Evolutionary conservation across 306 rosid species (phyloP).

Genomic region (Cercis canadensis): DNA sequence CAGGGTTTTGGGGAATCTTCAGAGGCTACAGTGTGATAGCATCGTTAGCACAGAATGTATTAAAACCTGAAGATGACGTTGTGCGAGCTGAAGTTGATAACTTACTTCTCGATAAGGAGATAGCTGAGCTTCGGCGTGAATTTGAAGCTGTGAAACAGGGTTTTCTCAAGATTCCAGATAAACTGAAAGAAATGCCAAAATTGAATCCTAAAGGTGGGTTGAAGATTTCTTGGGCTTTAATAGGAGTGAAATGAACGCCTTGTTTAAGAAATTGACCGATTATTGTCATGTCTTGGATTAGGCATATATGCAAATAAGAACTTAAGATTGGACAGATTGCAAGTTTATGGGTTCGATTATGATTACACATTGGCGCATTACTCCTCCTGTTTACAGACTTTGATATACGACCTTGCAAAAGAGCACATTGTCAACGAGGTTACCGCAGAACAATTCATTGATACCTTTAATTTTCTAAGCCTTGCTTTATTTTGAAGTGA

Average conservation of each 20-base stretch:
- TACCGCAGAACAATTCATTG: constrained; percentile 26
- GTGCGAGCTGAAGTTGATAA: constrained; percentile 22
- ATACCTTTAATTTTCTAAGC: constrained; percentile 11
- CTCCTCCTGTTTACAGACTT: constrained; percentile 77
- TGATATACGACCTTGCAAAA: constrained; percentile 94
- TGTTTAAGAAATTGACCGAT: constrained; percentile 22
- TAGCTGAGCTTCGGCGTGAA: constrained; percentile 59
- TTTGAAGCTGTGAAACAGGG: constrained; percentile 69
- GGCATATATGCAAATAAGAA: constrained; percentile 92
- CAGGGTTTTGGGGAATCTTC: constrained; percentile 59
- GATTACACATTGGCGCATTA: constrained; percentile 97
- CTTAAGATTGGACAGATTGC: constrained; percentile 74
- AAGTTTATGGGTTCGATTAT: constrained; percentile 94
- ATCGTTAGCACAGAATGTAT: constrained; percentile 32
- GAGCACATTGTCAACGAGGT: constrained; percentile 90
- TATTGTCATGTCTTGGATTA: constrained; percentile 40
- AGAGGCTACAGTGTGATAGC: constrained; percentile 49
- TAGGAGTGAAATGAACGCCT: background rate
- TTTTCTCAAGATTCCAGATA: constrained; percentile 67
- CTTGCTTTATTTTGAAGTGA: background rate
- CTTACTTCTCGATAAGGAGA: constrained; percentile 50
- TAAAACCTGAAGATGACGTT: constrained; percentile 34
- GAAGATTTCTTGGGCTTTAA: constrained; percentile 3
- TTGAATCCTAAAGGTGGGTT: constrained; percentile 86
- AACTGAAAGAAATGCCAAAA: constrained; percentile 68